Evolutionary conservation across 73 alveolate species (phyloP), one percentile per base, ranked within the genome.

Genomic region (Paraurostyla sp.): DNA sequence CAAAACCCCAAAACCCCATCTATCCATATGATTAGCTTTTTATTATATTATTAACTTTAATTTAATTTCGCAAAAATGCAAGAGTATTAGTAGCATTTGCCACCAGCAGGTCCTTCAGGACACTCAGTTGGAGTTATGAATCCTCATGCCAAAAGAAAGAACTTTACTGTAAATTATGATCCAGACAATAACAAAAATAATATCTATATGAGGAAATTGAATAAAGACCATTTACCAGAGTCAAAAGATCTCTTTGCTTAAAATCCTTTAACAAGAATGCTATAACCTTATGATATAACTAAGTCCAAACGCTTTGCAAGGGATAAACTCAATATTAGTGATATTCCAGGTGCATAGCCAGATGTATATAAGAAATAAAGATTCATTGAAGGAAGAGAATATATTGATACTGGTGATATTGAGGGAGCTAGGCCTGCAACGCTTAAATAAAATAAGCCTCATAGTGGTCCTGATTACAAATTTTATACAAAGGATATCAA

Each of bases 241-340:
- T 2, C 40, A 52, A 78, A 38, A 35, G 50, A 51, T 50, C 32
- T n/a, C 6, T 78, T 78, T 51, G 23, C 80, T 22, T 16, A 78
- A 32, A 78, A 78, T 35, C 89, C 89, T 0, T 41, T 78, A 20
- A 78, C 89, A 7, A 50, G 52, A 54, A 50, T 78, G 58, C 7
- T 78, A 7, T 35, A 78, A 52, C 89, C 89, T 0, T 29, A 27
- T 16, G 78, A 78, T 42, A 60, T 52, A 1, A 40, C 75, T 16
- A 51, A 51, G 50, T 73, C 86, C 22, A 78, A 78, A 33, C 54
- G 89, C 2, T 83, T 83, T 35, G 73, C 57, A 16, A 60, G 73
- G 23, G 84, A 59, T 43, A 83, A 83, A 83, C 92, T 83, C 33
- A 65, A 83, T 29, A 65, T 83, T 43, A 63, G 86, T 57, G 92